A percentile compares a stretch with the other conserved stretches of the same genome.
Evolutionary conservation across 371 early-diverging fungal genomes (phyloP).

Genomic region (Mucor irregularis): DNA sequence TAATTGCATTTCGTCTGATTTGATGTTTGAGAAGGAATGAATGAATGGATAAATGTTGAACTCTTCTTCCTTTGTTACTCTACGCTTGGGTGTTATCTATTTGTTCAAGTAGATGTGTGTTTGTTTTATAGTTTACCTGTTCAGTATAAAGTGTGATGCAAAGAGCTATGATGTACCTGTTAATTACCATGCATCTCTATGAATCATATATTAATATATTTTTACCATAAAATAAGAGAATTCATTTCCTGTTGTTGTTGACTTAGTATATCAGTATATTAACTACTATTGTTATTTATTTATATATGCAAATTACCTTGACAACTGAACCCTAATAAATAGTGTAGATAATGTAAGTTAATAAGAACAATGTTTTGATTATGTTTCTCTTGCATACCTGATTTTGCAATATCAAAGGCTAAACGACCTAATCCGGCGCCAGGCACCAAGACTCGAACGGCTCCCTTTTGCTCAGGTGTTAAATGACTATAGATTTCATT

Average conservation of each 20-base stretch:
- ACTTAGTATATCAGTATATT: background rate
- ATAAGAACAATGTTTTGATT: background rate
- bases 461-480: conserved; percentile 49
- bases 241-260: conserved; percentile 59
- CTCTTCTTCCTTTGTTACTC: conserved; percentile 45
- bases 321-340: conserved; percentile 68
- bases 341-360: background rate
- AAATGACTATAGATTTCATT: conserved; percentile 52
- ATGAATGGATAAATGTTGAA: conserved; percentile 86
- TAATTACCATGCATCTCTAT: background rate
- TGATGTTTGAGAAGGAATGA: conserved; percentile 86
- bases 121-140: conserved; percentile 45
- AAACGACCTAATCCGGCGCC: conserved; percentile 92
- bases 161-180: conserved; percentile 61
- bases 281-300: background rate
- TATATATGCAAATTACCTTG: conserved; percentile 57
- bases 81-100: no score
- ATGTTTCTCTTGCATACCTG: conserved; percentile 36
- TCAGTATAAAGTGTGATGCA: conserved; percentile 86
- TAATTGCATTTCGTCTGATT: conserved; percentile 60
- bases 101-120: background rate
- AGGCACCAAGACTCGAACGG: conserved; percentile 75
- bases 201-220: background rate
- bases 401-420: conserved; percentile 80
- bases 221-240: conserved; percentile 77